Evolutionary conservation across 768 basidiomycete species (phyloP).

Genomic region (Cystobasidium onofrii): DNA sequence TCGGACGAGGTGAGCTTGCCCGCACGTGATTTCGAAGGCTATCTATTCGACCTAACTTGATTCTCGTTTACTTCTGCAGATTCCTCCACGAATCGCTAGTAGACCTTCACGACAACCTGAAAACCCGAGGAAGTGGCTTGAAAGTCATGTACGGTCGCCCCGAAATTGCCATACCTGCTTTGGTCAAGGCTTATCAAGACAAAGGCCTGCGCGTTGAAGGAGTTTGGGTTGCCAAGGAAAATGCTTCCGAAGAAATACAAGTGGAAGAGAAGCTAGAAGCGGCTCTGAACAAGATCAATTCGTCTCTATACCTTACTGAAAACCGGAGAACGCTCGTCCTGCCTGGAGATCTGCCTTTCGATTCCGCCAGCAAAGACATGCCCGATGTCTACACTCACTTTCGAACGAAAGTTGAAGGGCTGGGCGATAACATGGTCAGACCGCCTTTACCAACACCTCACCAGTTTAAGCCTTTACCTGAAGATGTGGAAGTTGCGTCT

Average conservation of each 20-base stretch:
- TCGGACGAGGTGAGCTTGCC: constrained; percentile 30
- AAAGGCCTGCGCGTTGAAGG: constrained; percentile 43
- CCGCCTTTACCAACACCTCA: constrained; percentile 39
- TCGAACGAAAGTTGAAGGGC: constrained; percentile 48
- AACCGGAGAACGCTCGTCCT: constrained; percentile 43
- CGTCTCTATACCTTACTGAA: constrained; percentile 36
- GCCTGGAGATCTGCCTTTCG: constrained; percentile 44
- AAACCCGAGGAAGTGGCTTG: constrained; percentile 43
- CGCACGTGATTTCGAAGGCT: background rate
- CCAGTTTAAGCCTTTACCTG: constrained; percentile 44
- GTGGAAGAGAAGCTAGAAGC: constrained; percentile 37
- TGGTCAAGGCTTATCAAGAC: constrained; percentile 43
- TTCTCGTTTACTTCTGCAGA: background rate
- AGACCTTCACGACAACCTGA: constrained; percentile 42
- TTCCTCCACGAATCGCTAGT: constrained; percentile 44
- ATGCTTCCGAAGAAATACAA: constrained; percentile 32
- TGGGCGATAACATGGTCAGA: constrained; percentile 45
- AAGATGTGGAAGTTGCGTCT: constrained; percentile 26
- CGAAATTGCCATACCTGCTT: constrained; percentile 44
- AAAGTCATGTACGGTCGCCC: constrained; percentile 47
- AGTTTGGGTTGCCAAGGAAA: constrained; percentile 46
- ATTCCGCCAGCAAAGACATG: constrained; percentile 36
- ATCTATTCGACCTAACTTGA: background rate
- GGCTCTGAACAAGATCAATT: constrained; percentile 32
- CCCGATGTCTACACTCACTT: constrained; percentile 50